phyloP scores from a whole-genome alignment of 2,329 filamentous ascomycete species.

The Fusarium protoensiforme region DNA sequence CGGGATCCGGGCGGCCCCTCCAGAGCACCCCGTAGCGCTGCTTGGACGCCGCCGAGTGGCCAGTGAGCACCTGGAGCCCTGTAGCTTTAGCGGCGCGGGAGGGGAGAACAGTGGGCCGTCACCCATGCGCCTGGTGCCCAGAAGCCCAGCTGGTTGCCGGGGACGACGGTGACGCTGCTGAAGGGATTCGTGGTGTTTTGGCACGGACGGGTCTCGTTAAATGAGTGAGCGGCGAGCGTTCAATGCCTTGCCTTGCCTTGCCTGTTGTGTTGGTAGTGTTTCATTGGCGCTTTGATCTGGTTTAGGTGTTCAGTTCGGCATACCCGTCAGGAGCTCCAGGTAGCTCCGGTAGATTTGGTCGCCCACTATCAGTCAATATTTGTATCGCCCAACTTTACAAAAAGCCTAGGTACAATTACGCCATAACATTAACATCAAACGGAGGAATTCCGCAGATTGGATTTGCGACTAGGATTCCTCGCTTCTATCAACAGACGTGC shows the following conservation, averaged over 20 bases:
- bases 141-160: conserved; percentile 21
- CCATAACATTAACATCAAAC: background rate
- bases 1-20: conserved; percentile 12
- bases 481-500: background rate
- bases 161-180: conserved; percentile 23
- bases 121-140: conserved; percentile 8
- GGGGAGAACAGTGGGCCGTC: conserved; percentile 24
- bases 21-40: conserved; percentile 1
- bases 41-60: background rate
- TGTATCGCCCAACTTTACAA: background rate
- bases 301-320: background rate
- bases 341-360: background rate
- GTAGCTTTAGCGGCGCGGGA: conserved; percentile 20
- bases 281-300: background rate
- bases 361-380: background rate
- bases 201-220: background rate
- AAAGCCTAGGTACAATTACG: background rate
- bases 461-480: background rate
- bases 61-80: background rate
- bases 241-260: background rate
- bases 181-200: background rate
- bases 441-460: background rate
- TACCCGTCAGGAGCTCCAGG: background rate
- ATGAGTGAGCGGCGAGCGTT: background rate
- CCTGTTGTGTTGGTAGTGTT: background rate